Percentiles rank a stretch among this genome's conserved stretches.
phyloP scores from a whole-genome alignment of 2,329 filamentous ascomycete species.

The Sporothrix sp. region DNA sequence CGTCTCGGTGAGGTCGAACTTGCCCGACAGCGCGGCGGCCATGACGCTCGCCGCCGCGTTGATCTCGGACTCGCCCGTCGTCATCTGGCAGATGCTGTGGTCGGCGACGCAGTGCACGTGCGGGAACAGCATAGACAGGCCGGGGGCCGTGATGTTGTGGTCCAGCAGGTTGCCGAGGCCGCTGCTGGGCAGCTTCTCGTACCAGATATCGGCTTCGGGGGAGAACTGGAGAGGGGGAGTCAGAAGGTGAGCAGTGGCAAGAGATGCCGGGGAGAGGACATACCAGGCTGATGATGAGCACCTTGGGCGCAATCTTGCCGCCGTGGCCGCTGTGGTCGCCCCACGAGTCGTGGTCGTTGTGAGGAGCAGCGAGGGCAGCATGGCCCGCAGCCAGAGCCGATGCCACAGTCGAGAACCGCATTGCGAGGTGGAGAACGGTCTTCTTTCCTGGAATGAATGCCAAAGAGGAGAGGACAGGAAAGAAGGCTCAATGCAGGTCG shows the following conservation, averaged over 20 bases:
- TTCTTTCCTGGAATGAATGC: background rate
- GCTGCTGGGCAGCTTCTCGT: conserved; percentile 36
- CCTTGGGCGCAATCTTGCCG: conserved; percentile 41
- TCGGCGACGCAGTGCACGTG: conserved; percentile 53
- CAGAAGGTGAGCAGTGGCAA: background rate
- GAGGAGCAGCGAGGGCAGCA: background rate
- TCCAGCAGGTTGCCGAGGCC: conserved; percentile 46
- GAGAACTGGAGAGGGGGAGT: conserved; percentile 37
- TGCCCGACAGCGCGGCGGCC: conserved; percentile 49
- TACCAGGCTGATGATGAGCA: conserved; percentile 56
- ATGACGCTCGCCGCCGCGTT: conserved; percentile 61
- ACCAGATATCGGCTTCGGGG: conserved; percentile 54
- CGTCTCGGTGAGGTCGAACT: conserved; percentile 55
- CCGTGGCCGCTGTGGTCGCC: background rate
- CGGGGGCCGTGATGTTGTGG: conserved; percentile 48
- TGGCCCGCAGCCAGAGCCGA: conserved; percentile 13
- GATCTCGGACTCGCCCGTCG: conserved; percentile 61
- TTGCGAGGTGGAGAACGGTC: background rate
- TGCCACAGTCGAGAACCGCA: conserved; percentile 13
- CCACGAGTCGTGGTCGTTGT: background rate
- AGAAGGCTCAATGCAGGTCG: background rate
- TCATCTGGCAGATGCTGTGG: conserved; percentile 56
- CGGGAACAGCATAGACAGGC: conserved; percentile 56
- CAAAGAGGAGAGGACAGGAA: background rate
- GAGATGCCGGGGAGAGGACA: conserved; percentile 8